Evolutionary conservation across 768 basidiomycete genomes (phyloP).

Genomic region (Coprinopsis cinerea): DNA sequence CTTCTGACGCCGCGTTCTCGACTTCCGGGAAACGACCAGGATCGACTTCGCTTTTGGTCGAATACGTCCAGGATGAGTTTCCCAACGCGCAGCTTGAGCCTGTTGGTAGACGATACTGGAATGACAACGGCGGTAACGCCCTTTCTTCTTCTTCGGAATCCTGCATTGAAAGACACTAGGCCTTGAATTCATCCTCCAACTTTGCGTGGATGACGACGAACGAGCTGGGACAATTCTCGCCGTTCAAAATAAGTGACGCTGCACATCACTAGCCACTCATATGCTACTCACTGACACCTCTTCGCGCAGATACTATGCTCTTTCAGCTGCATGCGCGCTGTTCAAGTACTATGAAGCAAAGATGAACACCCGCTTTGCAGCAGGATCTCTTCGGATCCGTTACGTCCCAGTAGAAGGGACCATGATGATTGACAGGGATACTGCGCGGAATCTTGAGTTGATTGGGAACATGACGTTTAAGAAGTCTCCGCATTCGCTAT

Average conservation of each 20-base stretch:
- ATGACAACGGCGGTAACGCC: conserved; percentile 61
- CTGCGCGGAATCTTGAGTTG: conserved; percentile 83
- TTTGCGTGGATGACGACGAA: conserved; percentile 78
- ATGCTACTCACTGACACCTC: conserved; percentile 1
- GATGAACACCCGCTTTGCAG: conserved; percentile 65
- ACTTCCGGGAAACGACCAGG: conserved; percentile 38
- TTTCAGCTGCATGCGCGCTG: conserved; percentile 80
- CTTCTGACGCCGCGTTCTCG: conserved; percentile 41
- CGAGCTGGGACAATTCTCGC: conserved; percentile 75
- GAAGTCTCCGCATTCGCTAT: conserved; percentile 70
- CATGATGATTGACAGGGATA: conserved; percentile 92
- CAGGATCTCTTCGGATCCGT: conserved; percentile 63
- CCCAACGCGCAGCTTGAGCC: conserved; percentile 61
- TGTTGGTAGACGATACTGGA: conserved; percentile 79
- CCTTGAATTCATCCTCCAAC: conserved; percentile 69
- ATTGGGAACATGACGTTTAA: conserved; percentile 67
- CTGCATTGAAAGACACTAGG: conserved; percentile 33
- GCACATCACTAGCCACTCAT: conserved; percentile 28
- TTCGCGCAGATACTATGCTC: conserved; percentile 69
- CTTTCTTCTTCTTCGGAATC: not conserved
- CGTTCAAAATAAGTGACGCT: conserved; percentile 65
- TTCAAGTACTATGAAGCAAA: conserved; percentile 79
- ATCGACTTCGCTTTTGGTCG: conserved; percentile 59
- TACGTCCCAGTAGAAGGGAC: conserved; percentile 84
- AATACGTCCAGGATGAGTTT: conserved; percentile 71